These are phyloP conservation scores for Globisporangium perplexum DNA, from an alignment of 352 stramenopile genomes.

Conservation along the genomic window DNA sequence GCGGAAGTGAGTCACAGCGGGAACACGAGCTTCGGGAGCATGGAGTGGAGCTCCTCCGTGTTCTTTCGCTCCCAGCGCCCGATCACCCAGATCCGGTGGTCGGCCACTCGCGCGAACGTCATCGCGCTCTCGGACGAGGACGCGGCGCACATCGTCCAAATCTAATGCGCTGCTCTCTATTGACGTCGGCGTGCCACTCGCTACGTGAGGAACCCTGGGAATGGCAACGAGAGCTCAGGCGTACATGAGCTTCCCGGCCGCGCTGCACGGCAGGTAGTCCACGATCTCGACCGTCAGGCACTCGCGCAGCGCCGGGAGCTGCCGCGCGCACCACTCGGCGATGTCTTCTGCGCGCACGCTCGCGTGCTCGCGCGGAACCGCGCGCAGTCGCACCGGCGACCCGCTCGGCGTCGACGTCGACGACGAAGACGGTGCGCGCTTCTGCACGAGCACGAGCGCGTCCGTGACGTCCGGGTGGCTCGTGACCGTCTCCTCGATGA, in stretches of 20 bases:
- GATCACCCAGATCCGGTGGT: slow-evolving; percentile 91
- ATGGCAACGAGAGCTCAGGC: slow-evolving; percentile 19
- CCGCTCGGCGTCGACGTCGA: too few relatives aligned
- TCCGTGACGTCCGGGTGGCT: slow-evolving; percentile 46
- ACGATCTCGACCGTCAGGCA: slow-evolving; percentile 47
- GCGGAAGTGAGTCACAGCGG: slow-evolving; percentile 15
- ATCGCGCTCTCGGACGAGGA: slow-evolving; percentile 94
- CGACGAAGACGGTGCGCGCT: background rate
- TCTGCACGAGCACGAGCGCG: slow-evolving; percentile 42
- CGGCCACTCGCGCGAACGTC: slow-evolving; percentile 91
- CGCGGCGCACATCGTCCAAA: slow-evolving; percentile 92
- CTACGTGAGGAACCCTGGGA: background rate
- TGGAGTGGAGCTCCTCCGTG: slow-evolving; percentile 32
- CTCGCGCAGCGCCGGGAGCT: slow-evolving; percentile 30
- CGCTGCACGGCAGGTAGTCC: slow-evolving; percentile 68
- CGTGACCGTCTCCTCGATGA: slow-evolving; percentile 34
- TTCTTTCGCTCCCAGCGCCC: slow-evolving; percentile 62
- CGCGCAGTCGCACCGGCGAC: slow-evolving; percentile 21
- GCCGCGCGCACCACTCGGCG: slow-evolving; percentile 23
- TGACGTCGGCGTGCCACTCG: background rate
- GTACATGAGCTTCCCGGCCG: slow-evolving; percentile 84
- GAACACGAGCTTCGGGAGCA: slow-evolving; percentile 17
- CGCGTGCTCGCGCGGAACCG: slow-evolving; percentile 24
- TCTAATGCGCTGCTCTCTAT: slow-evolving; percentile 24
- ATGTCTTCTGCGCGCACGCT: slow-evolving; percentile 26